Evolutionary conservation across 352 stramenopile species (phyloP), one percentile per base, ranked within the genome.

Genomic region (Peronospora belbahrii): DNA sequence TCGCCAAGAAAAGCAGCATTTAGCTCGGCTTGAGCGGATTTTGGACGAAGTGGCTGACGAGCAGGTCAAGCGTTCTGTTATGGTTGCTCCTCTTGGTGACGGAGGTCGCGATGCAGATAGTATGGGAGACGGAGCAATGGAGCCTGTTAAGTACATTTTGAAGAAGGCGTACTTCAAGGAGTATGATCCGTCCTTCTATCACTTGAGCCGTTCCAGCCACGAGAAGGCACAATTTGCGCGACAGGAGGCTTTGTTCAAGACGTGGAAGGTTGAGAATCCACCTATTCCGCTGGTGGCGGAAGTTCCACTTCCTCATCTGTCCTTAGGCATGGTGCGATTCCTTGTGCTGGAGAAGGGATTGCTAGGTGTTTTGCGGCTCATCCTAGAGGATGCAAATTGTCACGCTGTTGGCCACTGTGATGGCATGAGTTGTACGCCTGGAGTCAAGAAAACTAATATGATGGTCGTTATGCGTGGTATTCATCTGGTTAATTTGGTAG

Each of bases 201-300:
- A 94, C 43, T 58, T 91, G 17, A 86, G 72, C 23, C 69, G 77
- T 1, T 83, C 78, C 0, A 62, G 70, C 3, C 82, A 94, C 35
- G 77, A 90, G 48, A 86, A 88, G 33, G 77, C 82, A 0, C 82
- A 93, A 44, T 81, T 82, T 59, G 64, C 67, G 18, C 63, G 82
- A 23, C 76, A 91, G 14, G 82, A 91, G 52, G 79, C 77, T n/a
- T 51, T 93, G 19, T 89, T 90, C 50, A 88, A 85, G 52, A 65
- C 43, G 8, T 93, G 78, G 78, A 88, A 83, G 24, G 60, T 79
- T 4, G 74, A 86, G 13, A 69, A 88, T 27, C 37, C 62, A 3
- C 70, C 77, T 1, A 83, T 93, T 42, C 74, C 82, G 11, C 57
- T 88, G 20, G 73, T 93, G 11, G 43, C 70, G 2, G 59, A 76